Base-by-base conservation (phyloP, 2,329 filamentous ascomycete genomes). In the Cucurbitaria berberidis region DNA sequence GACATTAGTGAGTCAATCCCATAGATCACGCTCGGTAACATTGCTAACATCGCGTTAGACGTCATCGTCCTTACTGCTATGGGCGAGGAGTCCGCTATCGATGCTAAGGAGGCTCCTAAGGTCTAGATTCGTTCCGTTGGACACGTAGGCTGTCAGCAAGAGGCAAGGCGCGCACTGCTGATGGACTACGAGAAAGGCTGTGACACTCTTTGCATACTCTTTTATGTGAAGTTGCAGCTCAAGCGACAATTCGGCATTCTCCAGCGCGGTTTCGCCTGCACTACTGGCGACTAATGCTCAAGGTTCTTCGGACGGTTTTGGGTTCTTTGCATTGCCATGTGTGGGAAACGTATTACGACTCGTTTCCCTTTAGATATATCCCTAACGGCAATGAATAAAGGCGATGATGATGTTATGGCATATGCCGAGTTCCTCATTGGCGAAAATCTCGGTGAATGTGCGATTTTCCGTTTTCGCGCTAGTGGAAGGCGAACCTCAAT, bases 1-100 rank as follows among this genome's bases (percentile, higher is more conserved):
- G 93, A 97, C 74, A 90, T 87, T 80, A 93, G 93, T 96, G 84
- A 86, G 92, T 86, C 39, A 53, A 30, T 8, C n/a, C 2, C 5
- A n/a, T 13, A 30, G 44, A 2, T 5, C 6, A 39, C 6, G 1
- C 10, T 45, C 32, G 10, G n/a, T 26, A 51, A 19, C 8, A 5
- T 26, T 44, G 44, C 66, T 72, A 51, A 74, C 50, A 21, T n/a
- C 39, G 10, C 18, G 36, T 1, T 62, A 96, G 92, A 92, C 81
- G 89, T 98, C 72, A 89, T 93, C 72, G 87, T 99, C 77, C 89
- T 96, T 76, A 90, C 91, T 72, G 87, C 95, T 77, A 99, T 99
- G 95, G 90, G 90, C 76, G 93, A 99, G 83, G 90, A 98, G 85
- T 81, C 85, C 71, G 89, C 88, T 74, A 89, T 97, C 77, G 93